Evolutionary conservation across 1,284 basidiomycete genomes (phyloP).

Genomic region (Puccinia brachypodii): DNA sequence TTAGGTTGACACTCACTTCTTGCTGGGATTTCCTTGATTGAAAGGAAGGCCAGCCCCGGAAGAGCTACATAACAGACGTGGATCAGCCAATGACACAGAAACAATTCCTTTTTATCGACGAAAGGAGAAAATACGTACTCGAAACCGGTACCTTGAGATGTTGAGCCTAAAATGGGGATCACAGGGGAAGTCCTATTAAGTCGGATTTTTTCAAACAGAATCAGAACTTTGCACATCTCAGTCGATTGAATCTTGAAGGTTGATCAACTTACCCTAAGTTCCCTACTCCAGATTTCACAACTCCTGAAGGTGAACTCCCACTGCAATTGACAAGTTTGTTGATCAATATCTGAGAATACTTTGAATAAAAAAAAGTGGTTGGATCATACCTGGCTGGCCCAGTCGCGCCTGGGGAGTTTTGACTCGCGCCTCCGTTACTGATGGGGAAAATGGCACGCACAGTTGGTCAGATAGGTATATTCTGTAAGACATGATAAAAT

Average conservation of each 20-base stretch:
- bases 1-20: background rate
- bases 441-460: background rate
- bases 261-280: background rate
- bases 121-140: background rate
- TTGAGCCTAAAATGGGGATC: background rate
- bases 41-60: background rate
- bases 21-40: background rate
- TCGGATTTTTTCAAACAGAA: background rate
- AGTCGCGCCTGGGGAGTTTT: background rate
- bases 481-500: no score
- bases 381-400: background rate
- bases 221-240: background rate
- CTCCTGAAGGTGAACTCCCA: background rate
- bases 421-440: background rate
- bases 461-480: no score
- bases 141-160: background rate
- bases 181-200: background rate
- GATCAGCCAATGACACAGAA: background rate
- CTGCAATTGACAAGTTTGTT: background rate
- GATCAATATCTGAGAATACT: no score
- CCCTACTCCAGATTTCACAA: background rate
- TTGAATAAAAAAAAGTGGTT: background rate
- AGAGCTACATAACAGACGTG: background rate
- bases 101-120: background rate
- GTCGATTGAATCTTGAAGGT: no score